Percentiles rank a stretch among this genome's conserved stretches.
Evolutionary conservation across 805 yeast species (phyloP).

Genomic region (Cyberlindnera samutprakarnensis): DNA sequence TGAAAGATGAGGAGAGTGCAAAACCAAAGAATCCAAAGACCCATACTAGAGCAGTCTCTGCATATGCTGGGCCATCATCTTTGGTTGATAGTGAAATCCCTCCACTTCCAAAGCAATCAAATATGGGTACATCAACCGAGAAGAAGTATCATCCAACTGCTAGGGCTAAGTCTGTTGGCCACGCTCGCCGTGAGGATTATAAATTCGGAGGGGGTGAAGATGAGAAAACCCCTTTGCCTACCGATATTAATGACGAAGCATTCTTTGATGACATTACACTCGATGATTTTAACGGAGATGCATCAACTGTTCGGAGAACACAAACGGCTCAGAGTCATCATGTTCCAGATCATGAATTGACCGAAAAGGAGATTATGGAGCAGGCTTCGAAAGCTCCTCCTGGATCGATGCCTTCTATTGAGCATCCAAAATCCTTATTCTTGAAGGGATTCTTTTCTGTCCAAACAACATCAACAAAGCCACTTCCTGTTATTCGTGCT

Average conservation of each 20-base stretch:
- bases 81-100: slow-evolving; percentile 4
- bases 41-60: slow-evolving; percentile 24
- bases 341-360: slow-evolving; percentile 23
- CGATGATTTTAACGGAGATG: slow-evolving; percentile 37
- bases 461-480: slow-evolving; percentile 90
- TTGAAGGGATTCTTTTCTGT: slow-evolving; percentile 91
- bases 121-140: slow-evolving; percentile 9
- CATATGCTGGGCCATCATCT: slow-evolving; percentile 14
- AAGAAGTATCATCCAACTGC: slow-evolving; percentile 67
- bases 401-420: slow-evolving; percentile 89
- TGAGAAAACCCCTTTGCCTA: slow-evolving; percentile 22
- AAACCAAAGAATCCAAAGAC: slow-evolving; percentile 7
- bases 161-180: slow-evolving; percentile 84
- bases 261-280: slow-evolving; percentile 47
- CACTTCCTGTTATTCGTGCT: slow-evolving; percentile 79
- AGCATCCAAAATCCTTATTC: slow-evolving; percentile 84
- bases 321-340: slow-evolving; percentile 3
- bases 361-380: slow-evolving; percentile 42
- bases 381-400: slow-evolving; percentile 53
- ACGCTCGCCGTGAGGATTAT: slow-evolving; percentile 44
- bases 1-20: slow-evolving; percentile 10
- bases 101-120: slow-evolving; percentile 5
- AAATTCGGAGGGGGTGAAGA: neutral
- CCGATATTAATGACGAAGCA: slow-evolving; percentile 35
- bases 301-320: slow-evolving; percentile 8